phyloP scores from a whole-genome alignment of 148 eudicot genomes.

The Bassia scoparia region DNA sequence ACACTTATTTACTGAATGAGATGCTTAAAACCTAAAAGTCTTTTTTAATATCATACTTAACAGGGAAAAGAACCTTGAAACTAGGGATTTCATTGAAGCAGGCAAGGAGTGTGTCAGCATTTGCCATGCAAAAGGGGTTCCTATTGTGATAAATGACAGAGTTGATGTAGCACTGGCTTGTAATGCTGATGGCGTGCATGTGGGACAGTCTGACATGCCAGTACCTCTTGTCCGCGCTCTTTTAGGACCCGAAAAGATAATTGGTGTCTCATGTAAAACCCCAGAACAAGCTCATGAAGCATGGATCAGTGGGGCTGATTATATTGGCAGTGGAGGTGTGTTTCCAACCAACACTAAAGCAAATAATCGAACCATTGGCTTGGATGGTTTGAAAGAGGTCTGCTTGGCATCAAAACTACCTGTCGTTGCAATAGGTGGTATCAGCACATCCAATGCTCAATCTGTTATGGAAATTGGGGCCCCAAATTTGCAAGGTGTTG shows the following conservation, averaged over 20 bases:
- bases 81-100: constrained; percentile 65
- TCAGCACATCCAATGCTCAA: constrained; percentile 50
- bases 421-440: constrained; percentile 92
- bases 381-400: constrained; percentile 68
- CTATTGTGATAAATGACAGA: constrained; percentile 69
- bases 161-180: constrained; percentile 83
- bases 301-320: constrained; percentile 78
- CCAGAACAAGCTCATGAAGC: constrained; percentile 77
- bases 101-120: constrained; percentile 62
- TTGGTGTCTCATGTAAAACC: constrained; percentile 85
- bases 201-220: constrained; percentile 94
- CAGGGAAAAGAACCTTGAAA: constrained; percentile 80
- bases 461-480: constrained; percentile 56
- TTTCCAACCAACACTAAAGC: constrained; percentile 84
- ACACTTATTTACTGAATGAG: background rate
- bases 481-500: constrained; percentile 68
- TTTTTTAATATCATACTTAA: background rate
- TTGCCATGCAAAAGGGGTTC: constrained; percentile 55
- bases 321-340: constrained; percentile 90
- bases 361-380: constrained; percentile 59
- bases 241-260: constrained; percentile 75
- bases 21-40: background rate
- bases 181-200: constrained; percentile 78
- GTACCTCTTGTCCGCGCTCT: constrained; percentile 48
- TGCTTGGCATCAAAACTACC: constrained; percentile 77